A percentile compares a stretch with the other conserved stretches of the same genome.
phyloP scores from a whole-genome alignment of 306 rosid genomes.

The Prunus davidiana region DNA sequence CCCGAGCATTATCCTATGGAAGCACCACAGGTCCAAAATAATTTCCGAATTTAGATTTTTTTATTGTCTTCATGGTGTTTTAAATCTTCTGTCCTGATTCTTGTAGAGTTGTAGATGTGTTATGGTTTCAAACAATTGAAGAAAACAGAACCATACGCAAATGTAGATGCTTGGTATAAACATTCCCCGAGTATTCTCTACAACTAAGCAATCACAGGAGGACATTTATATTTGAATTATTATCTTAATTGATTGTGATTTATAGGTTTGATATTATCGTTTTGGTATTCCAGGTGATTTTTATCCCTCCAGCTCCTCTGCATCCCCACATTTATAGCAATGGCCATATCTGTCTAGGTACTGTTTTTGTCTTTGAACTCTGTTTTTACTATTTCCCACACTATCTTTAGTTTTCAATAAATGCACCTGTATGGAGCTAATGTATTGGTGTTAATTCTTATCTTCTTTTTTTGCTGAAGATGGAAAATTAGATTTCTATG shows the following conservation, averaged over 20 bases:
- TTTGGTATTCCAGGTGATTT: slow-evolving; percentile 58
- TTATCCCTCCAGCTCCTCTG: slow-evolving; percentile 80
- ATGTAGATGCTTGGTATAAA: neutral
- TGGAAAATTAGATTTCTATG: neutral
- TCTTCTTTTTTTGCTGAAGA: neutral
- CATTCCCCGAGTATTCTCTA: no score
- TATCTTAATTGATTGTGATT: neutral
- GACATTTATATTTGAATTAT: neutral
- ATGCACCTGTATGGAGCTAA: neutral
- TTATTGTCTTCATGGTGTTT: neutral
- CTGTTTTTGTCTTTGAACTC: neutral
- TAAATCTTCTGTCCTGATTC: neutral
- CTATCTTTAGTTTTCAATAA: neutral
- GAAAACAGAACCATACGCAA: neutral
- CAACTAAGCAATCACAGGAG: no score
- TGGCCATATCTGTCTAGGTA: slow-evolving; percentile 98
- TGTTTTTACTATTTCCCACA: neutral
- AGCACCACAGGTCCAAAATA: slow-evolving; percentile 74
- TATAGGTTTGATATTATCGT: neutral
- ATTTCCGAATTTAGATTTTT: neutral
- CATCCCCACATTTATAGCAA: slow-evolving; percentile 99
- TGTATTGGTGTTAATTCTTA: neutral
- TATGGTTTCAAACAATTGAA: neutral
- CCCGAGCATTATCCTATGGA: slow-evolving; percentile 98
- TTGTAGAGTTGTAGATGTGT: neutral